Base-by-base conservation (phyloP, 1,284 basidiomycete species). In the Austroboletus niveus region DNA sequence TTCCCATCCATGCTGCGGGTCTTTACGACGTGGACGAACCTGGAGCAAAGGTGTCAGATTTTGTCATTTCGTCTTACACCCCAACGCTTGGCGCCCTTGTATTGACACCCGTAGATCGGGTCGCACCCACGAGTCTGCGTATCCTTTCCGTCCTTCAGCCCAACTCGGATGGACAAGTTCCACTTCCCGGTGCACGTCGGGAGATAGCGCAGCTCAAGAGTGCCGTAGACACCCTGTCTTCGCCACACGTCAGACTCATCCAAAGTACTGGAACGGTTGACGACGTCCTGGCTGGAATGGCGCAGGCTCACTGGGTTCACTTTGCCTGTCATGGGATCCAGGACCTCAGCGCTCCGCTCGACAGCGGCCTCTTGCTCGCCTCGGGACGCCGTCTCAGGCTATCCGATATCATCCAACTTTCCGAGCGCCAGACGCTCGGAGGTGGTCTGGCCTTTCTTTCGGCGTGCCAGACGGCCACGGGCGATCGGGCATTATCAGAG, bases 1-100 rank as follows among this genome's bases (percentile, higher is more conserved):
- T 41, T 27, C 49, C 49, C 31, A 50, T 50, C n/a, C 49, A 50
- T 12, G 49, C 49, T 10, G 49, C 49, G 15, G 49, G 43, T 17
- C 29, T 40, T 35, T 40, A 50, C 20, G 49, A 40, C 9, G 31
- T 17, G 29, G 24, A 22, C n/a, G 22, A 27, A 22, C 49, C 31
- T 14, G 49, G 36, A 11, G 14, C 15, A 14, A 50, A 32, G 36
- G 22, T n/a, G 14, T 41, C 49, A 14, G 42, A 50, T 38, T 41
- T 46, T 24, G 49, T 45, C 11, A 14, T 50, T 30, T 47, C 49
- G 5, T 51, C 39, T 1, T 40, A 40, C 8, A 40, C 20, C 11
- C 39, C 39, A 11, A 40, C 39, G 7, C 39, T 40, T 17, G 24
- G 22, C 8, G 45, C 39, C 8, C 49, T 51, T 24, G 42, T 42